Conservation (phyloP, 768 basidiomycete genomes). For the Suillus weaverae region DNA sequence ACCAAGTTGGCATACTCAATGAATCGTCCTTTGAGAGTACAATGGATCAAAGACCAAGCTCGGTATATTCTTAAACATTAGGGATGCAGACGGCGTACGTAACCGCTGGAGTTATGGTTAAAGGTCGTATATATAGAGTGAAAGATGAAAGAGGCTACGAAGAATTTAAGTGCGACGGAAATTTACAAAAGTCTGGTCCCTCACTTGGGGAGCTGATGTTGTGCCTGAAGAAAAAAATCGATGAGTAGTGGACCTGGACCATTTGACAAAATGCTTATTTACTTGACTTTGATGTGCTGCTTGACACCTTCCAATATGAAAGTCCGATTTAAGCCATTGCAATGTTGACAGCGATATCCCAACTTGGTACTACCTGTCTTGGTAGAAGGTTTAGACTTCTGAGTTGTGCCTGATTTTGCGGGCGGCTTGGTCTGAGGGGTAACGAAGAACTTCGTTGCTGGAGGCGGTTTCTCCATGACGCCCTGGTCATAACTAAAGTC, state of each 20-base stretch:
- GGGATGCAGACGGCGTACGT: neutral
- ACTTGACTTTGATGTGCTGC: neutral
- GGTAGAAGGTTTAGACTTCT: neutral
- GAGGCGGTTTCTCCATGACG: neutral
- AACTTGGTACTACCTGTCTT: too few species aligned
- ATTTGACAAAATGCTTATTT: neutral
- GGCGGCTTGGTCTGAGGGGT: neutral
- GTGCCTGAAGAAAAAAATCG: neutral
- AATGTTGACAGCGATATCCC: neutral
- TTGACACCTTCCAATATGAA: neutral
- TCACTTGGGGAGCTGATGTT: neutral
- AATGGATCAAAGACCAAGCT: neutral
- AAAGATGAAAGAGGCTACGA: neutral
- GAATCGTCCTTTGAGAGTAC: slow-evolving; percentile 20
- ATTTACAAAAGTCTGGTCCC: neutral
- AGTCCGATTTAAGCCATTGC: neutral
- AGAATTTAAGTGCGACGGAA: neutral
- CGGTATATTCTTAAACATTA: neutral
- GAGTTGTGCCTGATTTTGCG: neutral
- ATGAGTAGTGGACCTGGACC: neutral
- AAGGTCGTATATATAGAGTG: neutral
- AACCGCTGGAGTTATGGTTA: neutral
- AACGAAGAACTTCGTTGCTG: neutral
- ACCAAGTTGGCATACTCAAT: slow-evolving; percentile 23
- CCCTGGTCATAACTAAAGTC: neutral